phyloP scores from a whole-genome alignment of 1,284 basidiomycete genomes.

The Ustilago nuda region DNA sequence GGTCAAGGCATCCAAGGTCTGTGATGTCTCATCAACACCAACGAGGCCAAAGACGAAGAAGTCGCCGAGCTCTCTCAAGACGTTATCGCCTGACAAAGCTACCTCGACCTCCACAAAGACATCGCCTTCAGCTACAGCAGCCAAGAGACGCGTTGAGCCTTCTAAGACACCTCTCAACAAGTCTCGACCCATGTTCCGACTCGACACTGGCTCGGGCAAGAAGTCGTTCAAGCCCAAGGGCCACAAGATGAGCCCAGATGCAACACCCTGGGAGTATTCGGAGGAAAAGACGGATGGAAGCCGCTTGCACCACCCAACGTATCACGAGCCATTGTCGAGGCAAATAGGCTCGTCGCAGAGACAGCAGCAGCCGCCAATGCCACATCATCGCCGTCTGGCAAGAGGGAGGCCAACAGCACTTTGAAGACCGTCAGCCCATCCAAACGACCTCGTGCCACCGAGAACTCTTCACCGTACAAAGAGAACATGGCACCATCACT shows the following conservation, averaged over 20 bases:
- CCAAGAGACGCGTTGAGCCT: conserved; percentile 21
- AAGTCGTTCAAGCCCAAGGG: conserved; percentile 41
- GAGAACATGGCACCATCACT: conserved; percentile 29
- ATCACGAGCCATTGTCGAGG: conserved; percentile 36
- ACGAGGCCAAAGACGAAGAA: conserved; percentile 27
- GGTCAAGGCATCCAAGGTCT: conserved; percentile 37
- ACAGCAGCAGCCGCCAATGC: conserved; percentile 1
- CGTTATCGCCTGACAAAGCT: neutral
- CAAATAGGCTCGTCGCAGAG: conserved; percentile 30
- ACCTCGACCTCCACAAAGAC: neutral
- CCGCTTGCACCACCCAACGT: conserved; percentile 43
- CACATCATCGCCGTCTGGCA: conserved; percentile 17
- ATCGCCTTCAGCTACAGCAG: conserved; percentile 13
- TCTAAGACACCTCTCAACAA: conserved; percentile 38
- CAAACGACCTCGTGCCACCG: conserved; percentile 20
- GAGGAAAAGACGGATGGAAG: conserved; percentile 44
- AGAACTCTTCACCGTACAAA: conserved; percentile 24
- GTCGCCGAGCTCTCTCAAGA: conserved; percentile 17
- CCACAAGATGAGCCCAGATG: conserved; percentile 39
- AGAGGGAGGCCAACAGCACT: conserved; percentile 16
- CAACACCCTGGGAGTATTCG: conserved; percentile 48
- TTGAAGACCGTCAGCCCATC: conserved; percentile 15
- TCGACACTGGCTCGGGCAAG: conserved; percentile 43
- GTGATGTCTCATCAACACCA: conserved; percentile 22
- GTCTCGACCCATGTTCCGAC: conserved; percentile 48